Percentiles rank a stretch among this genome's conserved stretches.
phyloP scores from a whole-genome alignment of 202 grass and related monocot species.

The Cymbopogon flexuosus region DNA sequence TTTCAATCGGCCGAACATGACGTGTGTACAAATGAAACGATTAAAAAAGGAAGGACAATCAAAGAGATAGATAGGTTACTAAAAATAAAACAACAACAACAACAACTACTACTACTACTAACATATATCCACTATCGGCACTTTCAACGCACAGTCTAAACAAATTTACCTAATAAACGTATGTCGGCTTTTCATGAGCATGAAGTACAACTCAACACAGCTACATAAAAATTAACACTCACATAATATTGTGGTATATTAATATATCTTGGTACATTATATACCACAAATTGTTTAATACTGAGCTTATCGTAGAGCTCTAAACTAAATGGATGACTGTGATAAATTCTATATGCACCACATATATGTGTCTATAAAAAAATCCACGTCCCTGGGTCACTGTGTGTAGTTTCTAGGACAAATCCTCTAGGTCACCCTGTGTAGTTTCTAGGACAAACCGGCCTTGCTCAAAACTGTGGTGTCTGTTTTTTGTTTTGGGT shows the following conservation, averaged over 20 bases:
- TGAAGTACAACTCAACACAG: fast-evolving
- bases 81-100: not conserved
- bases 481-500: too few species aligned
- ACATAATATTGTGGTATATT: not conserved
- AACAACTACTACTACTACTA: not conserved
- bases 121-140: not conserved
- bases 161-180: not conserved
- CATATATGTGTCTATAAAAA: too few species aligned
- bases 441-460: too few species aligned
- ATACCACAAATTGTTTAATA: not conserved
- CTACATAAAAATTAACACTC: not conserved
- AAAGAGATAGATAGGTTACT: not conserved
- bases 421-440: too few species aligned
- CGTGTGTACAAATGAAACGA: not conserved
- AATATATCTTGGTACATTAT: not conserved
- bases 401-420: too few species aligned
- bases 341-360: too few species aligned
- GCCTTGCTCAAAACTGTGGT: too few species aligned
- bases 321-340: too few species aligned
- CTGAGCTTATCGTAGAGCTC: not conserved
- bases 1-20: not conserved
- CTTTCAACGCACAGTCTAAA: not conserved
- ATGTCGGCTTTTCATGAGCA: not conserved
- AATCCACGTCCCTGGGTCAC: too few species aligned
- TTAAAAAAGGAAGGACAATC: not conserved